Evolutionary conservation across 2,329 filamentous ascomycete genomes (phyloP).

Genomic region (Stagonosporopsis vannaccii): DNA sequence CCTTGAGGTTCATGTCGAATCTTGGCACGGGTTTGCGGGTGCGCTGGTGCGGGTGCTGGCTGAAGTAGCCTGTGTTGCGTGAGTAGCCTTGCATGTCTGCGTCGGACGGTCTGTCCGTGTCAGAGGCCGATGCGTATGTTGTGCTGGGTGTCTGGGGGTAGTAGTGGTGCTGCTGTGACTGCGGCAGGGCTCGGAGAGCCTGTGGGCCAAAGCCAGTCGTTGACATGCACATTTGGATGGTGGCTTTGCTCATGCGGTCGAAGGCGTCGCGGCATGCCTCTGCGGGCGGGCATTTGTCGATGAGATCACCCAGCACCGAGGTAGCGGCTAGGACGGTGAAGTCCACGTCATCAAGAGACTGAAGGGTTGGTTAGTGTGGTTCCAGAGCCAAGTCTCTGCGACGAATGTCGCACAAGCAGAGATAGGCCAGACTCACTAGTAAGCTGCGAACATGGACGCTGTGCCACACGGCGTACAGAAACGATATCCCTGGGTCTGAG

Average conservation of each 20-base stretch:
- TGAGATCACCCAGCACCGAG: conserved; percentile 88
- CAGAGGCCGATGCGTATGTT: conserved; percentile 37
- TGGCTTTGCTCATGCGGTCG: conserved; percentile 92
- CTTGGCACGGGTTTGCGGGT: conserved; percentile 57
- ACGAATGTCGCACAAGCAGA: conserved; percentile 20
- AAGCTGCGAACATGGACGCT: conserved; percentile 86
- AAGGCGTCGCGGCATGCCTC: conserved; percentile 96
- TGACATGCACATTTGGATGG: conserved; percentile 91
- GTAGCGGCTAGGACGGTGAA: conserved; percentile 94
- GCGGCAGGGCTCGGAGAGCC: conserved; percentile 36
- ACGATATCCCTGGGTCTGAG: conserved; percentile 71
- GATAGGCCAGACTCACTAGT: conserved; percentile 66
- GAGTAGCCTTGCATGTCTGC: conserved; percentile 43
- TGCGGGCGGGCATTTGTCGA: conserved; percentile 92
- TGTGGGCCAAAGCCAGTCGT: conserved; percentile 77
- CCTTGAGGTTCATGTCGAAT: conserved; percentile 60
- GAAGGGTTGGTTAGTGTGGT: conserved; percentile 24
- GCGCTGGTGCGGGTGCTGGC: conserved; percentile 32
- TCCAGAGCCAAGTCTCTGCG: conserved; percentile 2
- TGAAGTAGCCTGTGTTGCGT: conserved; percentile 27
- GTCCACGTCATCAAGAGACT: conserved; percentile 94
- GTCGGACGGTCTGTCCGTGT: conserved; percentile 33
- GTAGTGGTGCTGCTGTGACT: conserved; percentile 24
- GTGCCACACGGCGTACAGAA: conserved; percentile 97
- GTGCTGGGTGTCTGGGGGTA: conserved; percentile 29